Percentiles rank a stretch among this genome's conserved stretches.
phyloP scores from a whole-genome alignment of 1,284 basidiomycete genomes.

The Apiotrichum porosum region DNA sequence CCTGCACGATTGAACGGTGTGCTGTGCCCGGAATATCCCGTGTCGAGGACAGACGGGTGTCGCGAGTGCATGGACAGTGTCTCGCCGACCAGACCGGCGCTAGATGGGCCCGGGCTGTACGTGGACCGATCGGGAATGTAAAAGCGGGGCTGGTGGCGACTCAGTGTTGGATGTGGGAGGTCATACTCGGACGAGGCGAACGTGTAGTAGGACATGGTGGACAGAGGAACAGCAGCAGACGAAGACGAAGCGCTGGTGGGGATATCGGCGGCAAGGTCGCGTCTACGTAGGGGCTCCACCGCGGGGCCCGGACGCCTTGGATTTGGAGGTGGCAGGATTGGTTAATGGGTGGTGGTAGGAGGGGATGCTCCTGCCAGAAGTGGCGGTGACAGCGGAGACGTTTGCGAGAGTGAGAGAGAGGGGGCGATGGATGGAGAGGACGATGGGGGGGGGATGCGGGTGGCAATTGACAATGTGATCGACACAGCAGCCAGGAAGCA shows the following conservation, averaged over 20 bases:
- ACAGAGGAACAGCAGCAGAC: not conserved
- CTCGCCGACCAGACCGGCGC: slow-evolving; percentile 2
- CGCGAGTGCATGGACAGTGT: slow-evolving; percentile 16
- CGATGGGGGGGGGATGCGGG: too few relatives aligned
- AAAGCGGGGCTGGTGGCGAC: slow-evolving; percentile 21
- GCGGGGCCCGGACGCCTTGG: not conserved
- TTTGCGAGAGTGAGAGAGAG: too few relatives aligned
- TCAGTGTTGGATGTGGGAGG: slow-evolving; percentile 19
- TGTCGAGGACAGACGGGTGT: slow-evolving; percentile 4
- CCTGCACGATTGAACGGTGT: slow-evolving; percentile 8
- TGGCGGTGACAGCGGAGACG: too few relatives aligned
- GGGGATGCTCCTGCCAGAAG: too few relatives aligned
- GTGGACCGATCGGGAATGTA: slow-evolving; percentile 19
- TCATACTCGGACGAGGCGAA: slow-evolving; percentile 15
- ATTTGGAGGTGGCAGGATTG: too few relatives aligned
- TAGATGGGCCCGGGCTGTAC: slow-evolving; percentile 12
- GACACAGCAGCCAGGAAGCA: too few relatives aligned
- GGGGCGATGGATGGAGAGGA: not conserved
- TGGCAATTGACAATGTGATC: too few relatives aligned
- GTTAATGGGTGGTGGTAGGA: not conserved
- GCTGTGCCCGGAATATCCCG: slow-evolving; percentile 8
- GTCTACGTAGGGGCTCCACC: not conserved
- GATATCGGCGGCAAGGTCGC: not conserved
- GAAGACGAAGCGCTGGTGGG: not conserved
- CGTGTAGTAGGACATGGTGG: slow-evolving; percentile 17